These are phyloP conservation scores for Neurospora sp. DNA, from an alignment of 495 filamentous ascomycete species.

Conservation along the genomic window DNA sequence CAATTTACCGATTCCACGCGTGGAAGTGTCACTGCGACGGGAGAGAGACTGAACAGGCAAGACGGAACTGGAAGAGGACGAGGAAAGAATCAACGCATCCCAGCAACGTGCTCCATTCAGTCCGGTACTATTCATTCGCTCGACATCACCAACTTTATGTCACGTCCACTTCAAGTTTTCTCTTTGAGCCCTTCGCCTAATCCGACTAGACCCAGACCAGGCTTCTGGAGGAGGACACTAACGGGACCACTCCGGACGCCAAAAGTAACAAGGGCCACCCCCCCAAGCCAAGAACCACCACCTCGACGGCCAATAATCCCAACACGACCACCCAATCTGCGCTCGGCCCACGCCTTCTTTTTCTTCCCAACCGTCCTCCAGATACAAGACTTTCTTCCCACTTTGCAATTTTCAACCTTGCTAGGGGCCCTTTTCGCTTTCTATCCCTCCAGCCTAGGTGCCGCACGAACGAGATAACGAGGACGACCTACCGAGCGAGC, in stretches of 20 bases:
- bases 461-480: neutral
- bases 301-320: neutral
- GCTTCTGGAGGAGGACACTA: neutral
- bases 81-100: neutral
- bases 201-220: neutral
- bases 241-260: neutral
- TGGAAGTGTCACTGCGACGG: neutral
- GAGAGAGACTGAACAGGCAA: neutral
- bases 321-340: neutral
- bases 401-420: neutral
- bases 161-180: neutral
- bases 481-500: neutral
- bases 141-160: neutral
- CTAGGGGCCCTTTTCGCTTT: neutral
- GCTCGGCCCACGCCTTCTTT: neutral
- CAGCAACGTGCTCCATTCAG: neutral
- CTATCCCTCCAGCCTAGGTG: neutral
- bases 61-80: neutral
- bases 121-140: neutral
- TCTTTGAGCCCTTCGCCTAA: neutral
- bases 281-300: neutral
- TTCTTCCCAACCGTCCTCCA: neutral
- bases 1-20: neutral
- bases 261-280: neutral
- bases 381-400: neutral